phyloP scores from a whole-genome alignment of 1,284 basidiomycete species.

The Cutaneotrichosporon sp. region DNA sequence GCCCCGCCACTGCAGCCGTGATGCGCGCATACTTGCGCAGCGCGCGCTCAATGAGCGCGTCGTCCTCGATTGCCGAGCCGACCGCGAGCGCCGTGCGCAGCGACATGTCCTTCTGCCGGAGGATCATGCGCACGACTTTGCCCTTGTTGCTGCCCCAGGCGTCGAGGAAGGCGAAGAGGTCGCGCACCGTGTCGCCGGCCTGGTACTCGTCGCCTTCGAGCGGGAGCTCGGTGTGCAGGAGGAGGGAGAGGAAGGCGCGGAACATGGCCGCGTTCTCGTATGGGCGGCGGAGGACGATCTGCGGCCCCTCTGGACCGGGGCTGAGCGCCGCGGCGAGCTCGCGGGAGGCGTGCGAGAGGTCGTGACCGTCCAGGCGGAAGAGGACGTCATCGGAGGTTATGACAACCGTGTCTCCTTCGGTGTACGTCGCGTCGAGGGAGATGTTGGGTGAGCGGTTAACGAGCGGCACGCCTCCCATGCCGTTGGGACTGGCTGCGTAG shows the following conservation, averaged over 20 bases:
- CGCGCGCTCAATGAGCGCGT: not conserved
- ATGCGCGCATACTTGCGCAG: not conserved
- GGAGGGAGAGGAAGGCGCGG: slow-evolving; percentile 1
- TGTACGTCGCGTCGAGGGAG: not conserved
- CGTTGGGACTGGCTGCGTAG: not conserved
- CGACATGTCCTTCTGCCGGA: not conserved
- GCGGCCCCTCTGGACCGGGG: not conserved
- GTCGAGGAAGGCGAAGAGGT: not conserved
- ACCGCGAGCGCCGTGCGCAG: not conserved
- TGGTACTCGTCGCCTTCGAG: not conserved
- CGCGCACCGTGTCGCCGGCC: not conserved
- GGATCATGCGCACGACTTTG: not conserved
- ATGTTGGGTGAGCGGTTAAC: not conserved
- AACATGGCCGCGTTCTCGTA: not conserved
- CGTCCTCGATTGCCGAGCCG: not conserved
- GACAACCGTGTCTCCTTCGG: not conserved
- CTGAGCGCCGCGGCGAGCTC: not conserved
- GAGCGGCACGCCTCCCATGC: not conserved
- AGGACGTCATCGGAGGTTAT: slow-evolving; percentile 3
- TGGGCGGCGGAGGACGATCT: not conserved
- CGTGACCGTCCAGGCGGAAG: not conserved
- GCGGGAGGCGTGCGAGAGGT: not conserved
- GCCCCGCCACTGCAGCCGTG: not conserved
- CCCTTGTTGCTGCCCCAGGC: not conserved
- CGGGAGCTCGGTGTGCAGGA: not conserved